phyloP scores from a whole-genome alignment of 2,329 filamentous ascomycete species.

The Trichophyton equinum region DNA sequence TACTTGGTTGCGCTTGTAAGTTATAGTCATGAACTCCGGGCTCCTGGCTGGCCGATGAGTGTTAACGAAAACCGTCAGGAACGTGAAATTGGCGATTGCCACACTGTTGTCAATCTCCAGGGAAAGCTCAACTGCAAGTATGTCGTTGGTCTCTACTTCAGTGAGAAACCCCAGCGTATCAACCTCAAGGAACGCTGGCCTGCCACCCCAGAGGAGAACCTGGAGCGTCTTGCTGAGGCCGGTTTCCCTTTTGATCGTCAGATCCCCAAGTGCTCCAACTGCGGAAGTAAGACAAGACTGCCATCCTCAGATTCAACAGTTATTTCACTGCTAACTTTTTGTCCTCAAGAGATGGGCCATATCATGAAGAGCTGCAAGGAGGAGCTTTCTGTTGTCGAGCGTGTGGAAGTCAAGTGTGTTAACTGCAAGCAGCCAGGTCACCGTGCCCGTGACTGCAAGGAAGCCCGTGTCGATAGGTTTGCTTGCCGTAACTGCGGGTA shows the following conservation, averaged over 20 bases:
- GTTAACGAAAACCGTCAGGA: conserved; percentile 20
- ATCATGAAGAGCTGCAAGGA: conserved; percentile 35
- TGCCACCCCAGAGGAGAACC: conserved; percentile 36
- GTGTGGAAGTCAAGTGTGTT: conserved; percentile 37
- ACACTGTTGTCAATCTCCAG: conserved; percentile 41
- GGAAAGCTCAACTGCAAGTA: conserved; percentile 42
- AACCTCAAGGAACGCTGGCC: conserved; percentile 40
- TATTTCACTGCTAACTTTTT: not conserved
- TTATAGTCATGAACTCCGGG: conserved; percentile 2
- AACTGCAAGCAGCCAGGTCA: conserved; percentile 39
- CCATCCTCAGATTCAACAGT: not conserved
- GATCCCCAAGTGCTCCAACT: conserved; percentile 41
- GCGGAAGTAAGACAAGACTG: conserved; percentile 27
- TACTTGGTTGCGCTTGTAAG: conserved; percentile 42
- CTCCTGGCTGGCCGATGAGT: conserved; percentile 1
- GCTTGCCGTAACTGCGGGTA: conserved; percentile 44
- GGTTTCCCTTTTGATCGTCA: conserved; percentile 40
- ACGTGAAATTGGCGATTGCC: conserved; percentile 30
- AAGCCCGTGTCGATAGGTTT: conserved; percentile 26
- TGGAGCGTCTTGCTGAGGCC: conserved; percentile 39
- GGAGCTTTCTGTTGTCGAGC: conserved; percentile 31
- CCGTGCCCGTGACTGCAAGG: conserved; percentile 37
- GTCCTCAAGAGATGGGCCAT: conserved; percentile 37
- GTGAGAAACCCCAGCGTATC: conserved; percentile 35
- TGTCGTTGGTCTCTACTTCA: conserved; percentile 38